Evolutionary conservation across 2,329 filamentous ascomycete species (phyloP), one percentile per base, ranked within the genome.

Genomic region (Rasamsonia emersonii): DNA sequence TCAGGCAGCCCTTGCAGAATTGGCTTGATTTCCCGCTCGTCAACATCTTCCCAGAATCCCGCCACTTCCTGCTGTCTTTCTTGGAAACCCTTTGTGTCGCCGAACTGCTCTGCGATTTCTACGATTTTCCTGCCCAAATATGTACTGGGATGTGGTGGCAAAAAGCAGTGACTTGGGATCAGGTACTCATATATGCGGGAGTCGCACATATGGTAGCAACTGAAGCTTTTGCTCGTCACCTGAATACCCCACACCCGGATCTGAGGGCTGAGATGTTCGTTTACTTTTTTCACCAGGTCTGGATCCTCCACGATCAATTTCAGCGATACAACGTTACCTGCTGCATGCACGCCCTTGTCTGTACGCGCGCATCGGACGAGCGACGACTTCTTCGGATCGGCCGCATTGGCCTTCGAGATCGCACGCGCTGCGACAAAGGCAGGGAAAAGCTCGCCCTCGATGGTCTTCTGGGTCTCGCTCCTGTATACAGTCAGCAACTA

Each of bases 161-260:
- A 65, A 46, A 98, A 83, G 35, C 83, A 86, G 60, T 96, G 86
- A 24, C 83, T 91, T 2, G 91, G 91, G 58, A 98, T 84, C 32
- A 98, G 68, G 54, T 98, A 98, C 64, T 98, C 91, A 62, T 98
- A 98, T 71, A 88, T 93, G 45, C 91, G 73, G 16, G 86, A 94
- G 60, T 98, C 91, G 61, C 89, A 95, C 35, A 84, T 75, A 54
- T 93, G 82, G 61, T 98, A 98, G 61, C 84, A 89, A 59, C 84
- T 95, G 67, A 96, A 98, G 45, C 78, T 77, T 43, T 88, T 89
- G 53, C 81, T 89, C 1, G 89, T 93, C 31, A 86, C 71, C 58
- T 93, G 78, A 40, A 94, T 86, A 3, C 86, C 91, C 91, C 91
- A 98, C 3, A 98, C 74, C 31, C 91, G 77, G 43, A 98, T 98